Base-by-base conservation (phyloP, 805 yeast species). In the Komagataella ulmi region DNA sequence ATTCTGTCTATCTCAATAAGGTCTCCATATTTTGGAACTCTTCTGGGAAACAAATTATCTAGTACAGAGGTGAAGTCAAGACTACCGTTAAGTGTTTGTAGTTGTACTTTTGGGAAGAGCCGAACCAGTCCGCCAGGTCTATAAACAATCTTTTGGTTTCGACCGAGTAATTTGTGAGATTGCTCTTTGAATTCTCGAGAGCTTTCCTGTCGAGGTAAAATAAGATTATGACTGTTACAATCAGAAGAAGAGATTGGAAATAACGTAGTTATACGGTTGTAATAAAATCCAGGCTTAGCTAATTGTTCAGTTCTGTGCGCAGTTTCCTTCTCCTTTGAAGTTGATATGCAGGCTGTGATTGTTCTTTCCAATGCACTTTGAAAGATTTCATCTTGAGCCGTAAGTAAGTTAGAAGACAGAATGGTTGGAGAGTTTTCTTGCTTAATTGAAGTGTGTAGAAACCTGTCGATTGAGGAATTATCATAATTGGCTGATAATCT, bases 1-100 rank as follows among this genome's bases (percentile, higher is more conserved):
- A 52, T 56, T 18, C 50, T 54, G 17, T 62, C 64, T 14, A 58
- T 45, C 52, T 56, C 55, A 24, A 51, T 47, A 19, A 57, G 44
- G 6, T 52, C 18, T 12, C 51, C 19, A 18, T 52, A 47, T 3
- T 46, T 8, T 10, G 43, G 19, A 6, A 54, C 40, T 3, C 59
- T 54, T 0, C 21, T 44, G 1, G 65, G 62, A 40, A 56, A 57
- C 30, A 60, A 46, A 14, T 52, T 17, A 18, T 60, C 62, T 6
- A 60, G 50, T 7, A 59, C 55, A 44, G 58, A 49, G 51, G 55
- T 53, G 4, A 48, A n/a, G n/a, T 53, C 56, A 43, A 49, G 52
- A 3, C 43, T 3, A 17, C 53, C 50, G 18, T 54, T 54, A 46
- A 57, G 54, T 21, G 36, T 44, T 30, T 54, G 54, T 49, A 54